phyloP scores from a whole-genome alignment of 805 yeast species.

The Ogataea chonburiensis region DNA sequence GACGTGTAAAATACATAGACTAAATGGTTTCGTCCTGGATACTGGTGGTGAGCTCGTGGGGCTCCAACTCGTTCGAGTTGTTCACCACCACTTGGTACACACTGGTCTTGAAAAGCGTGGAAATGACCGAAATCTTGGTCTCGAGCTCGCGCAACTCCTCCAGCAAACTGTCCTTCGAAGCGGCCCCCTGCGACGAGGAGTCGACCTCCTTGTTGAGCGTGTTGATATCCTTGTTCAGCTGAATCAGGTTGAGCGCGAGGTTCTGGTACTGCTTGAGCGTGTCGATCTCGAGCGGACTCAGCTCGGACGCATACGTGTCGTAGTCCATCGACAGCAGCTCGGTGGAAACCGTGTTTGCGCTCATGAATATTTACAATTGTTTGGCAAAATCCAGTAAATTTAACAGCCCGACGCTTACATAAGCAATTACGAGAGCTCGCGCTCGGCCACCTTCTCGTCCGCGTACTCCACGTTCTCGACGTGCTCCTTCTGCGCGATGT shows the following conservation, averaged over 20 bases:
- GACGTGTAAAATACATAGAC: conserved; percentile 32
- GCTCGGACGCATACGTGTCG: conserved; percentile 30
- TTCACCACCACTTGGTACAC: conserved; percentile 29
- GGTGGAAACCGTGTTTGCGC: conserved; percentile 9
- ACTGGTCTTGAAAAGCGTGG: conserved; percentile 34
- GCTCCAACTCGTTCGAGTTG: conserved; percentile 15
- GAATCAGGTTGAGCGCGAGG: conserved; percentile 34
- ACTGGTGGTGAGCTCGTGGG: conserved; percentile 18
- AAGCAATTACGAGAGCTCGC: conserved; percentile 7
- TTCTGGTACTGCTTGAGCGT: conserved; percentile 40
- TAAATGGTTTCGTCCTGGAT: conserved; percentile 17
- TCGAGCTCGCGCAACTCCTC: conserved; percentile 24
- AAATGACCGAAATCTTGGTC: conserved; percentile 29
- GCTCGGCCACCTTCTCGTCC: conserved; percentile 11
- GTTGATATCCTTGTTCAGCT: conserved; percentile 25
- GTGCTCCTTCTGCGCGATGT: conserved; percentile 13
- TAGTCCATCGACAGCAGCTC: conserved; percentile 25
- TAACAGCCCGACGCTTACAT: conserved; percentile 2
- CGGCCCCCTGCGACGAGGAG: conserved; percentile 27
- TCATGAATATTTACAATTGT: conserved; percentile 1
- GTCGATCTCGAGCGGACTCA: conserved; percentile 35
- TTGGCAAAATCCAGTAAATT: too few species aligned
- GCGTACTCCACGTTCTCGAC: conserved; percentile 16
- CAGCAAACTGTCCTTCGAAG: conserved; percentile 24
- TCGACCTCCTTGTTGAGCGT: conserved; percentile 23